phyloP scores from a whole-genome alignment of 352 stramenopile species.

The Pythium pyrilobum region DNA sequence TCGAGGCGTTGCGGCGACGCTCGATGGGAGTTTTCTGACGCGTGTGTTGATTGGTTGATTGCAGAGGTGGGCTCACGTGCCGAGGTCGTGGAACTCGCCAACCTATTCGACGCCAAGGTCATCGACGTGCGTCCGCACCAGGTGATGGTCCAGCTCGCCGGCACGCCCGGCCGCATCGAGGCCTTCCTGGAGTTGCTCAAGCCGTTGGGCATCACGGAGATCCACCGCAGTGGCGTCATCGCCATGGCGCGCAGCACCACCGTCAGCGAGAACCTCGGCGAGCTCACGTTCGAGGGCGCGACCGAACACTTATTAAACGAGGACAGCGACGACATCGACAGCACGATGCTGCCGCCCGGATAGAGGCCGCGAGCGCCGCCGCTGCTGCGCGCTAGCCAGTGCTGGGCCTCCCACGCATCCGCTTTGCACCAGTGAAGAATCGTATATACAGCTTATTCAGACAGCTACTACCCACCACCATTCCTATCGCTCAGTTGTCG shows the following conservation, averaged over 20 bases:
- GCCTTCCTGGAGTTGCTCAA: conserved; percentile 80
- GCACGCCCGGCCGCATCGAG: conserved; percentile 71
- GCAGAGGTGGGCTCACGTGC: conserved; percentile 56
- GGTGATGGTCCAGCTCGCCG: conserved; percentile 79
- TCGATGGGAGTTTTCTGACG: background rate
- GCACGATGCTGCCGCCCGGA: conserved; percentile 58
- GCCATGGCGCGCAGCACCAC: conserved; percentile 73
- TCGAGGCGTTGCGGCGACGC: background rate
- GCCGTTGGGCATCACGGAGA: conserved; percentile 76
- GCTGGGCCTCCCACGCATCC: too few relatives aligned
- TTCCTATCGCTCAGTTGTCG: conserved; percentile 87
- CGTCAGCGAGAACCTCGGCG: conserved; percentile 56
- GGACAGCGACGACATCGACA: conserved; percentile 59
- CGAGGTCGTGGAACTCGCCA: conserved; percentile 76
- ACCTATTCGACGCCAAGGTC: conserved; percentile 83
- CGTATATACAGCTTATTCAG: conserved; percentile 2
- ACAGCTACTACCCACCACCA: background rate
- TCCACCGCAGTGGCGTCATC: conserved; percentile 82
- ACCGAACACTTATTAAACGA: conserved; percentile 67
- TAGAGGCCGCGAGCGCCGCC: conserved; percentile 29
- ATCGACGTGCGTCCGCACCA: conserved; percentile 81
- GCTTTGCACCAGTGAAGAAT: background rate
- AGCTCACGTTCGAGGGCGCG: conserved; percentile 67
- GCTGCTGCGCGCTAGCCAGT: too few relatives aligned
- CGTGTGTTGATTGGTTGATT: background rate